phyloP scores from a whole-genome alignment of 2,329 filamentous ascomycete genomes.

The Talaromyces sp. region DNA sequence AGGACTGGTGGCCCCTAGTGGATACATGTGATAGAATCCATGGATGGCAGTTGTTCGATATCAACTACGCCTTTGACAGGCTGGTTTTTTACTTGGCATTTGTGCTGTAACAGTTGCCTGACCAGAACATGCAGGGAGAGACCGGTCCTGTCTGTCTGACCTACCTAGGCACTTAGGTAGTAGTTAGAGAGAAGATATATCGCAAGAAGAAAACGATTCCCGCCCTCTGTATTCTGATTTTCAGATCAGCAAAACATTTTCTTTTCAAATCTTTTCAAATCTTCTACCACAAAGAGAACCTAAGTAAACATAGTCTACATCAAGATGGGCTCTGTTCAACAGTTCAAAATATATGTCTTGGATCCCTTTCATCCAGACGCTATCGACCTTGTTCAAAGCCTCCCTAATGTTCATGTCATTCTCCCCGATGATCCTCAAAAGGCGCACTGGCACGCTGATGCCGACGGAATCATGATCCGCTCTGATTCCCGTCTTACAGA shows the following conservation, averaged over 20 bases:
- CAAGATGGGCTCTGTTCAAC: not conserved
- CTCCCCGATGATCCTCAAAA: slow-evolving; percentile 18
- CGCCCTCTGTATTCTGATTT: not conserved
- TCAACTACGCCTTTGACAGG: not conserved
- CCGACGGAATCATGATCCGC: slow-evolving; percentile 22
- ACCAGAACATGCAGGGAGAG: not conserved
- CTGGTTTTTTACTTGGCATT: not conserved
- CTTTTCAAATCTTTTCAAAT: not conserved
- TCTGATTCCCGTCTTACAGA: slow-evolving; percentile 21
- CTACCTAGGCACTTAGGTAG: not conserved
- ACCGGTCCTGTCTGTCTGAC: not conserved
- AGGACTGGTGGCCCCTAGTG: not conserved
- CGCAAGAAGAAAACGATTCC: not conserved
- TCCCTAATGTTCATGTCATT: slow-evolving; percentile 17
- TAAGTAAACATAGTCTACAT: not conserved
- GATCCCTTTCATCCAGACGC: slow-evolving; percentile 28
- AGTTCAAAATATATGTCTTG: slow-evolving; percentile 13
- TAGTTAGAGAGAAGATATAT: not conserved
- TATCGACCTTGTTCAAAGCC: slow-evolving; percentile 13
- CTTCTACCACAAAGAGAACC: too few species aligned
- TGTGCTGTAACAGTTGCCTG: not conserved
- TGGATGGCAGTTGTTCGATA: not conserved
- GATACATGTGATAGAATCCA: not conserved
- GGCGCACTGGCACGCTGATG: slow-evolving; percentile 19
- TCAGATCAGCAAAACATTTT: not conserved